phyloP scores from a whole-genome alignment of 225 moss, liverwort and hornwort species.

The Anthoceros angustus region DNA sequence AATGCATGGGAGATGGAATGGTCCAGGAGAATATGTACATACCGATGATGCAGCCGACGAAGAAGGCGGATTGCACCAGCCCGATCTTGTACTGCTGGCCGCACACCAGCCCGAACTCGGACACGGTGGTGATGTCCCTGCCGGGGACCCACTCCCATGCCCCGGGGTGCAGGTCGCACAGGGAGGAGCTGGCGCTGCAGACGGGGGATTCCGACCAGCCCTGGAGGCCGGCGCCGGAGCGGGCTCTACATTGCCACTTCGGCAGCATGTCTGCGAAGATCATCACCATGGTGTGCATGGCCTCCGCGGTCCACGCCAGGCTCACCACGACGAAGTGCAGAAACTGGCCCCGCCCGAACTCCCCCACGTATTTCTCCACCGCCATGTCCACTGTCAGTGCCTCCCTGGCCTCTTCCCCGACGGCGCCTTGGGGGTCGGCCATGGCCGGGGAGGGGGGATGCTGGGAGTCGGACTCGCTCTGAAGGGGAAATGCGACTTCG shows the following conservation, averaged over 20 bases:
- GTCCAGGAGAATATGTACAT: background rate
- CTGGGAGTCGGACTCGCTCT: no score
- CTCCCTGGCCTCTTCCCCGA: slow-evolving; percentile 9
- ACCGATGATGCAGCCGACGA: slow-evolving; percentile 51
- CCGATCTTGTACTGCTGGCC: slow-evolving; percentile 70
- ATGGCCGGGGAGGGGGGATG: no score
- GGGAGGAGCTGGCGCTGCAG: slow-evolving; percentile 32
- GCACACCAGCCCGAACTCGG: slow-evolving; percentile 63
- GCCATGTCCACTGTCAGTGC: slow-evolving; percentile 52
- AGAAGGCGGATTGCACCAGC: slow-evolving; percentile 46
- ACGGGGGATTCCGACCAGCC: background rate
- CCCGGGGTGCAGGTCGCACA: slow-evolving; percentile 44
- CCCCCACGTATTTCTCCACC: slow-evolving; percentile 54
- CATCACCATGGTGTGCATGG: slow-evolving; percentile 41
- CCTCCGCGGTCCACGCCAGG: slow-evolving; percentile 53
- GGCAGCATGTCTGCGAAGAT: slow-evolving; percentile 62
- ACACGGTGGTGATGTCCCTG: slow-evolving; percentile 32
- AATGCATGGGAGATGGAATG: background rate
- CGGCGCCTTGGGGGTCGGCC: background rate
- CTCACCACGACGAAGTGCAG: slow-evolving; percentile 59
- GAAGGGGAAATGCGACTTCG: no score
- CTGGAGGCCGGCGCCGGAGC: background rate
- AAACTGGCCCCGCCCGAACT: slow-evolving; percentile 57
- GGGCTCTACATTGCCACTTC: slow-evolving; percentile 31
- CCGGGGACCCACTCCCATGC: slow-evolving; percentile 60